Conservation (phyloP, 2,329 filamentous ascomycete species). For the Emergomyces orientalis region DNA sequence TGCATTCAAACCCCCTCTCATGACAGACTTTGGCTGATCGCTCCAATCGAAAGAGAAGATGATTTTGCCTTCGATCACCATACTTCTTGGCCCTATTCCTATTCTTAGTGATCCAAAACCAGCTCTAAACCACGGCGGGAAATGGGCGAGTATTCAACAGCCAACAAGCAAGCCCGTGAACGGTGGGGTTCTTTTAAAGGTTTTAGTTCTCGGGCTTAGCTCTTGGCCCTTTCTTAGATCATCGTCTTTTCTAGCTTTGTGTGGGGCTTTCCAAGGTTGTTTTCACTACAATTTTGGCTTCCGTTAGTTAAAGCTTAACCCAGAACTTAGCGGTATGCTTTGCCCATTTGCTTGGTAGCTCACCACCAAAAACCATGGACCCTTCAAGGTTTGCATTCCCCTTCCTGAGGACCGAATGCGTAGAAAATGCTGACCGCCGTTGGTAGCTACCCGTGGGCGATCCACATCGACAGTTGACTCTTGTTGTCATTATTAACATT, state of each 20-base stretch:
- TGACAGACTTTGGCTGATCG: too few relatives aligned
- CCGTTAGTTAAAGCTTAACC: neutral
- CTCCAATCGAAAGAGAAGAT: too few relatives aligned
- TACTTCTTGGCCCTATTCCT: neutral
- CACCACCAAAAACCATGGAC: too few relatives aligned
- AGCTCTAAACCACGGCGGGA: neutral
- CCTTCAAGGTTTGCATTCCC: too few relatives aligned
- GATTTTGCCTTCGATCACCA: neutral
- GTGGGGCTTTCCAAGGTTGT: neutral
- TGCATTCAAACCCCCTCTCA: too few relatives aligned
- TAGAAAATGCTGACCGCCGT: too few relatives aligned
- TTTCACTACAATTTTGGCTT: neutral
- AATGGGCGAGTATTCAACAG: neutral
- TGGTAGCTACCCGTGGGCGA: too few relatives aligned
- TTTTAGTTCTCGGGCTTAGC: neutral
- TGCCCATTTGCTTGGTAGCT: too few relatives aligned
- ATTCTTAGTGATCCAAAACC: too few relatives aligned
- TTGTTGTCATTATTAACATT: neutral
- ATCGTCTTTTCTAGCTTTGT: neutral
- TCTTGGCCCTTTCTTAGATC: neutral
- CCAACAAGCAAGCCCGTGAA: neutral
- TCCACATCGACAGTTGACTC: neutral
- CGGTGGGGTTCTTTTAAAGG: neutral
- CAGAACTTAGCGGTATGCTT: neutral
- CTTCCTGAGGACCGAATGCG: too few relatives aligned